Percentiles rank a stretch among this genome's conserved stretches.
These are phyloP conservation scores for Euphorbia tirucalli DNA, from an alignment of 345 rosid species.

Conservation along the genomic window DNA sequence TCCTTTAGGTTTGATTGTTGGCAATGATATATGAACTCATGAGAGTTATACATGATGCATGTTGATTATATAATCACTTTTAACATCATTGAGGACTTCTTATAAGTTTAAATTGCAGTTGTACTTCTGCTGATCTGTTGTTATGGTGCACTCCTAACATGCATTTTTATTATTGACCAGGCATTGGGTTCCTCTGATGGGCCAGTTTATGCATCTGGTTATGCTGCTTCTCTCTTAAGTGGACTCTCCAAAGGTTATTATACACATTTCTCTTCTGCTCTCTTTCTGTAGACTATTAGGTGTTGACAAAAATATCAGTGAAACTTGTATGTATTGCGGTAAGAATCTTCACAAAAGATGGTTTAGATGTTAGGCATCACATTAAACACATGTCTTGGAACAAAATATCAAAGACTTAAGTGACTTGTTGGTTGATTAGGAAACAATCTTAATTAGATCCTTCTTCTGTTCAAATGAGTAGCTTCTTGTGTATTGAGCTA, in stretches of 20 bases:
- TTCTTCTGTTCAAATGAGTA: background rate
- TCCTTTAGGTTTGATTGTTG: background rate
- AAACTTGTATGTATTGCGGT: background rate
- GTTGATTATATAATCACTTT: background rate
- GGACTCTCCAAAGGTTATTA: slow-evolving; percentile 73
- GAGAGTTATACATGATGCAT: background rate
- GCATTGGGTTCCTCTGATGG: slow-evolving; percentile 54
- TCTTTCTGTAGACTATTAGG: background rate
- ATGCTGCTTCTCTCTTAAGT: slow-evolving; percentile 57
- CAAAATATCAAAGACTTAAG: background rate
- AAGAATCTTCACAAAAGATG: background rate
- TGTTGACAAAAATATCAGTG: background rate
- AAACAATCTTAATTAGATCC: background rate
- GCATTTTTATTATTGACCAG: slow-evolving; percentile 45
- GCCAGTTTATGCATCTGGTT: slow-evolving; percentile 36
- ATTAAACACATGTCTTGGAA: too few species aligned
- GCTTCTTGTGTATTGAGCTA: background rate
- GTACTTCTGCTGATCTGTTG: background rate
- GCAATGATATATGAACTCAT: background rate
- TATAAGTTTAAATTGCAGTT: background rate
- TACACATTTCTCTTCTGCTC: background rate
- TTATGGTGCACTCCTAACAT: slow-evolving; percentile 5
- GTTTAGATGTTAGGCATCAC: background rate
- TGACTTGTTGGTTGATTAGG: background rate
- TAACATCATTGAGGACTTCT: background rate